phyloP scores from a whole-genome alignment of 768 basidiomycete genomes.

The Hortiboletus flavorubellus region DNA sequence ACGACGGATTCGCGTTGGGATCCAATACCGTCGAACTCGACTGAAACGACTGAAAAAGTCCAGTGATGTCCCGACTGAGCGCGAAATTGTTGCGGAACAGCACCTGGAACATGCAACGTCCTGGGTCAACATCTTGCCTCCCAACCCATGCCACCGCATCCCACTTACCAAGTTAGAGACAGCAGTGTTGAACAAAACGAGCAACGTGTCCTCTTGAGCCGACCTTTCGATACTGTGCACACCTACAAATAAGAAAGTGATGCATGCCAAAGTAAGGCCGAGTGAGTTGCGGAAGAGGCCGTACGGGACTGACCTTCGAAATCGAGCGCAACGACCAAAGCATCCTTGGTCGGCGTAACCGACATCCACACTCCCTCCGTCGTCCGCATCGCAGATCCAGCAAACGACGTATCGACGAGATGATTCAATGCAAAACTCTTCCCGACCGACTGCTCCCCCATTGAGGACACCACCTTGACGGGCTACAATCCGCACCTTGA shows the following conservation, averaged over 20 bases:
- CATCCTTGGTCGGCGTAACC: conserved; percentile 54
- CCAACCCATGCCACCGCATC: conserved; percentile 2
- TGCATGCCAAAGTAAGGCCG: background rate
- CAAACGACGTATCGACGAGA: conserved; percentile 61
- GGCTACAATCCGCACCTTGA: conserved; percentile 35
- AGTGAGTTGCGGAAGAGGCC: background rate
- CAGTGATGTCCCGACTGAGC: conserved; percentile 54
- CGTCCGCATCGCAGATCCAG: conserved; percentile 63
- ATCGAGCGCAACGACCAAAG: conserved; percentile 55
- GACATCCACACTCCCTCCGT: conserved; percentile 71
- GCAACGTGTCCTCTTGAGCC: conserved; percentile 58
- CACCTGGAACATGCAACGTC: conserved; percentile 36
- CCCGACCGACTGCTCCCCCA: conserved; percentile 68
- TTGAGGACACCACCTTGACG: conserved; percentile 63
- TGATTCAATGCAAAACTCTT: conserved; percentile 61
- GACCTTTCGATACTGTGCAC: conserved; percentile 64
- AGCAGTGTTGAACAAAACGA: conserved; percentile 64
- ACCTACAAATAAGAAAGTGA: conserved; percentile 27
- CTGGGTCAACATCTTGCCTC: background rate
- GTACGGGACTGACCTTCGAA: conserved; percentile 47
- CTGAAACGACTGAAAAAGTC: conserved; percentile 61
- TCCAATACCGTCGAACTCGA: conserved; percentile 56
- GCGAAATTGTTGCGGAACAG: conserved; percentile 67
- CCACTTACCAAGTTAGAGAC: conserved; percentile 59
- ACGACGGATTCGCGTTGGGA: conserved; percentile 52